Evolutionary conservation across 768 basidiomycete genomes (phyloP), one percentile per base, ranked within the genome.

Genomic region (Brasilioporus rufonigricans): DNA sequence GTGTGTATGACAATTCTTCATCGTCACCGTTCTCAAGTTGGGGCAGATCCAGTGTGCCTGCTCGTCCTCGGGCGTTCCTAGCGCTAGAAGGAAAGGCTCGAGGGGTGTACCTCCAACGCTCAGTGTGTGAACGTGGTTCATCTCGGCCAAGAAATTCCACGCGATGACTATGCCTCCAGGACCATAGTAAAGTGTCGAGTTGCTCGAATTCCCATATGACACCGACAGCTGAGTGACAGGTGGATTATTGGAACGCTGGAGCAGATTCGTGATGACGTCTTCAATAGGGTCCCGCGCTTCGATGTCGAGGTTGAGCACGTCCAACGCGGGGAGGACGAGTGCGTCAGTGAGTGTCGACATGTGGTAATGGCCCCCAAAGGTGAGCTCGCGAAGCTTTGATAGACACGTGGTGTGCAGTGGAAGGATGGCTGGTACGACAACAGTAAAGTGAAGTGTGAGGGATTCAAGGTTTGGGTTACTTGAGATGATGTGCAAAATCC

Each of bases 241-340:
- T 0, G 87, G 85, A 35, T 78, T 73, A 27, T 76, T 75, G 0
- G 86, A 87, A 26, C 89, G 81, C 21, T 77, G 64, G 27, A 88
- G 74, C 41, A 91, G 78, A 48, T 74, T 74, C 14, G 79, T 75
- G 48, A 91, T 80, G n/a, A 79, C 78, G 44, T 90, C 87, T 64
- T 90, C 89, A 53, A 89, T 77, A 0, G 86, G 80, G 57, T 89
- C 86, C n/a, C 89, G 80, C 1, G 83, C 76, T 65, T 90, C 88
- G 55, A 91, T 80, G 64, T 90, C 86, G 43, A 91, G 72, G 2
- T 75, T 81, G 16, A 91, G 78, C 24, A 74, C 70, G n/a, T 77
- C 78, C 43, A 91, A 73, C 5, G 68, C 60, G 0, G 89, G 89
- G 13, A 84, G 73, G 23, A 78, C 69, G 40, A 91, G 78, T 1